Evolutionary conservation across 2,329 filamentous ascomycete species (phyloP).

Genomic region (Coniochaeta sp.): DNA sequence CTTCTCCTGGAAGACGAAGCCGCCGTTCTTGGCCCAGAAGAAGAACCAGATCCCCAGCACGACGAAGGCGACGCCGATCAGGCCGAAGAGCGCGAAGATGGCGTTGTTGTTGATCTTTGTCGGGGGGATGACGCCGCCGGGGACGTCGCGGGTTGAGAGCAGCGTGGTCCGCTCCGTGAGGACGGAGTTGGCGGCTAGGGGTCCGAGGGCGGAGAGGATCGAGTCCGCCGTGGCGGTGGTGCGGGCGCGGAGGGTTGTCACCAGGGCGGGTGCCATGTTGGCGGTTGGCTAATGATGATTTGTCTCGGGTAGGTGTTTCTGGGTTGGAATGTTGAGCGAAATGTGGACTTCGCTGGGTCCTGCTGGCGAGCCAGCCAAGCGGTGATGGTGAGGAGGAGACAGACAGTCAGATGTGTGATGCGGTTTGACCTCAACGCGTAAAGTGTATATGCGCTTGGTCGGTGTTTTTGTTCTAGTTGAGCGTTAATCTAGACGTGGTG

Average conservation of each 20-base stretch:
- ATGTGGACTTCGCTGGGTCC: slow-evolving; percentile 11
- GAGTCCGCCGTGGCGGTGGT: slow-evolving; percentile 4
- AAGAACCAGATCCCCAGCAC: slow-evolving; percentile 88
- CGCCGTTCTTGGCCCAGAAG: slow-evolving; percentile 95
- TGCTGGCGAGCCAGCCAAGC: slow-evolving; percentile 18
- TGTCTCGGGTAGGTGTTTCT: neutral
- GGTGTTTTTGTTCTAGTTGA: no score
- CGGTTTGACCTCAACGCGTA: no score
- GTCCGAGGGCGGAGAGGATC: slow-evolving; percentile 24
- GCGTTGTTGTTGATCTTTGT: slow-evolving; percentile 57
- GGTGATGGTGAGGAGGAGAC: slow-evolving; percentile 3
- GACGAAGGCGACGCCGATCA: slow-evolving; percentile 74
- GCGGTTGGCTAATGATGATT: slow-evolving; percentile 1
- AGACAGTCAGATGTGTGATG: neutral
- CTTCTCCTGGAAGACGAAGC: slow-evolving; percentile 74
- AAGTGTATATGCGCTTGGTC: neutral
- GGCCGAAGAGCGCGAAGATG: slow-evolving; percentile 78
- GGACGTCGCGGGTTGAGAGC: slow-evolving; percentile 24
- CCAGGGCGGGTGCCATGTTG: slow-evolving; percentile 32
- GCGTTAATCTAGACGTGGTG: neutral
- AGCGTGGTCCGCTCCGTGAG: neutral
- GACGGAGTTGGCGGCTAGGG: neutral
- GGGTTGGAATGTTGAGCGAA: slow-evolving; percentile 4
- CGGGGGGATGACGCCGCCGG: slow-evolving; percentile 42
- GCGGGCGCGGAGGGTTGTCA: slow-evolving; percentile 21